Evolutionary conservation across 768 basidiomycete genomes (phyloP).

Genomic region (Nidularia pulvinata): DNA sequence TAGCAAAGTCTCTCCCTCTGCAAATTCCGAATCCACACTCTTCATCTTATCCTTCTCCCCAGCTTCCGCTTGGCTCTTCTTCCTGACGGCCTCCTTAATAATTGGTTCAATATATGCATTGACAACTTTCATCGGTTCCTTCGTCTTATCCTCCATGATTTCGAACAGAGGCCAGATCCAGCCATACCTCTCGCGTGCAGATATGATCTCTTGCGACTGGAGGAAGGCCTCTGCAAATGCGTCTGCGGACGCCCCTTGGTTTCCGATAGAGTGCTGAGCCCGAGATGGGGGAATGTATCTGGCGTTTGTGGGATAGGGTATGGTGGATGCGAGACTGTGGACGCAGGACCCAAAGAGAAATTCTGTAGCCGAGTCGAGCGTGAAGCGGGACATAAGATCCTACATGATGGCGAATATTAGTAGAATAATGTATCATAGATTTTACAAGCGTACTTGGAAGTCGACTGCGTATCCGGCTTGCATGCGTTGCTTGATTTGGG

Average conservation of each 20-base stretch:
- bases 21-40: not conserved
- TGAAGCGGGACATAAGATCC: slow-evolving; percentile 63
- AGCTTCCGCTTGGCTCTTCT: not conserved
- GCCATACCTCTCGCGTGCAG: not conserved
- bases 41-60: not conserved
- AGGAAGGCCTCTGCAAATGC: not conserved
- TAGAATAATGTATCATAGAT: no score
- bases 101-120: not conserved
- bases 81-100: not conserved
- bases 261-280: slow-evolving; percentile 14
- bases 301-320: slow-evolving; percentile 50
- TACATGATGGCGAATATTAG: no score
- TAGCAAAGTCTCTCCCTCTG: not conserved
- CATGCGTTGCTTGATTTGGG: slow-evolving; percentile 44
- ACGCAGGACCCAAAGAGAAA: slow-evolving; percentile 65
- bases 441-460: slow-evolving; percentile 56
- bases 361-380: slow-evolving; percentile 65
- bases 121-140: not conserved
- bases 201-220: not conserved
- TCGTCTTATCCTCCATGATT: not conserved
- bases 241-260: slow-evolving; percentile 8
- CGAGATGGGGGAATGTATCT: slow-evolving; percentile 15
- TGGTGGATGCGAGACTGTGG: slow-evolving; percentile 44
- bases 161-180: not conserved
- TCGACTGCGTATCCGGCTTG: slow-evolving; percentile 52